phyloP scores from a whole-genome alignment of 768 basidiomycete genomes.

The Porphyrellus cyaneotinctus region DNA sequence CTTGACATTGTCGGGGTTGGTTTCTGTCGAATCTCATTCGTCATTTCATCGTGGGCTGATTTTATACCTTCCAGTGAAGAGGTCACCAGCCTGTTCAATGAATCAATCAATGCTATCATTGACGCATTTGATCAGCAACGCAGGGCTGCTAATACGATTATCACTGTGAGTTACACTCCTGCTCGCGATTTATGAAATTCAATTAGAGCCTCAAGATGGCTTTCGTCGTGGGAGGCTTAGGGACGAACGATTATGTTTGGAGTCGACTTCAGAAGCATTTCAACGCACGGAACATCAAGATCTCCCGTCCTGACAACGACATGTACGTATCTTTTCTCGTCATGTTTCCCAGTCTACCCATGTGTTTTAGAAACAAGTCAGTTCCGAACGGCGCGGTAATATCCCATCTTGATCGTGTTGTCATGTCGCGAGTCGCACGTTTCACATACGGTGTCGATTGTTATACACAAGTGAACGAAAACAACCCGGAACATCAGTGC shows the following conservation, averaged over 20 bases:
- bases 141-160: not conserved
- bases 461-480: not conserved
- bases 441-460: not conserved
- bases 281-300: not conserved
- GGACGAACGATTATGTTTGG: constrained; percentile 7
- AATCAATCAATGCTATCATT: constrained; percentile 10
- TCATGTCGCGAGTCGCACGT: constrained; percentile 6
- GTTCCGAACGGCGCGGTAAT: constrained; percentile 9
- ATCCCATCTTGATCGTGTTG: not conserved
- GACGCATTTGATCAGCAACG: constrained; percentile 11
- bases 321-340: not conserved
- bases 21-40: not conserved
- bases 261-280: not conserved
- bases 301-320: constrained; percentile 10
- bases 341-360: not conserved
- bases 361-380: constrained; percentile 1
- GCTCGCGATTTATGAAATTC: not conserved
- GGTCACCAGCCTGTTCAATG: constrained; percentile 4
- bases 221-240: not conserved
- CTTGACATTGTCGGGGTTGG: constrained; percentile 6
- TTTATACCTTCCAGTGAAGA: not conserved
- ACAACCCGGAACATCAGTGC: not conserved
- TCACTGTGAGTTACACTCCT: constrained; percentile 2
- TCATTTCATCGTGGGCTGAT: not conserved
- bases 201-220: not conserved